These are phyloP conservation scores for Ceratocystis diversiconidia DNA, from an alignment of 2,329 filamentous ascomycete species.

Conservation along the genomic window DNA sequence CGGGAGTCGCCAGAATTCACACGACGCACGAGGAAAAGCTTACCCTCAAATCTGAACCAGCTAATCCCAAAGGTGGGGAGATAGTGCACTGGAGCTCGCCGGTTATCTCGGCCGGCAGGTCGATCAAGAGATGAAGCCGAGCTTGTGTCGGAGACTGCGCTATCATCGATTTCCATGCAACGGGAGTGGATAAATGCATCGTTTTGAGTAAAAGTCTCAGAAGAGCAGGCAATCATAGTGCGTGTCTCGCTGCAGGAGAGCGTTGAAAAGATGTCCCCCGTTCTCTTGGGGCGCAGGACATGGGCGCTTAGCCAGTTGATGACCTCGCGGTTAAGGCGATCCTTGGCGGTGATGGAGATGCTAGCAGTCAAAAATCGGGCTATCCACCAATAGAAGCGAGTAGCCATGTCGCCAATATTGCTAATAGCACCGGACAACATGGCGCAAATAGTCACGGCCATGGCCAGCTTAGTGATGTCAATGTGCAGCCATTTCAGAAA, in stretches of 20 bases:
- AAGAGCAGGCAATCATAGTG: slow-evolving; percentile 26
- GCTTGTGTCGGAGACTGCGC: neutral
- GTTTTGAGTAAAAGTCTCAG: slow-evolving; percentile 22
- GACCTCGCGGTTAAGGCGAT: slow-evolving; percentile 28
- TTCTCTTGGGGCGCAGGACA: slow-evolving; percentile 22
- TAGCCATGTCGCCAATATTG: slow-evolving; percentile 23
- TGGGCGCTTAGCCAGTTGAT: slow-evolving; percentile 28
- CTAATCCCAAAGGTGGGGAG: slow-evolving; percentile 28
- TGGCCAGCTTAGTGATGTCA: slow-evolving; percentile 25
- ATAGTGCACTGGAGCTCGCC: slow-evolving; percentile 27
- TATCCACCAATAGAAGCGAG: slow-evolving; percentile 27
- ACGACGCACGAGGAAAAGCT: slow-evolving; percentile 27
- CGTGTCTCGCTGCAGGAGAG: slow-evolving; percentile 19
- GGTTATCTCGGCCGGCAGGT: slow-evolving; percentile 23
- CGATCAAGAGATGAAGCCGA: neutral
- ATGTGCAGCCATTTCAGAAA: slow-evolving; percentile 26
- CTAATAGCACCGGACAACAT: slow-evolving; percentile 24
- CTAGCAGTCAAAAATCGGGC: slow-evolving; percentile 28
- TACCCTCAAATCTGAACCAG: slow-evolving; percentile 26
- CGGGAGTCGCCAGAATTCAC: slow-evolving; percentile 18
- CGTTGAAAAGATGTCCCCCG: slow-evolving; percentile 16
- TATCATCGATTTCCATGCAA: slow-evolving; percentile 23
- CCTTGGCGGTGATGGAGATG: slow-evolving; percentile 27
- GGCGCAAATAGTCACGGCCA: slow-evolving; percentile 26
- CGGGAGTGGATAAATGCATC: slow-evolving; percentile 25